A percentile compares a stretch with the other conserved stretches of the same genome.
phyloP scores from a whole-genome alignment of 2,329 filamentous ascomycete species.

The Fusarium albidum region DNA sequence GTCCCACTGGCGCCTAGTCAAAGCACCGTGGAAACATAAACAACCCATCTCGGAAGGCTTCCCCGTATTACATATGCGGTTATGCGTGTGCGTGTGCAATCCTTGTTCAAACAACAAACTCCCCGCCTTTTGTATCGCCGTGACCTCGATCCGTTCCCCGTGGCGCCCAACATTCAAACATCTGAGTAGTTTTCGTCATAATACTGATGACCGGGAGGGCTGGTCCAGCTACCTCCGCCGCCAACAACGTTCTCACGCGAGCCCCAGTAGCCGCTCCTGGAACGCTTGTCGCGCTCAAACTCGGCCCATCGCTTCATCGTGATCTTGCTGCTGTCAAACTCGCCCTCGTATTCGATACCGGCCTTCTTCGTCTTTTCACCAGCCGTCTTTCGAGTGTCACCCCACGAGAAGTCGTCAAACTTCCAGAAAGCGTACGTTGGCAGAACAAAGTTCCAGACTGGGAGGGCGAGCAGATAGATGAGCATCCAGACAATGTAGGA shows the following conservation, averaged over 20 bases:
- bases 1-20: slow-evolving; percentile 16
- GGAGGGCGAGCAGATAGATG: slow-evolving; percentile 91
- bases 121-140: slow-evolving; percentile 31
- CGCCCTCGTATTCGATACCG: slow-evolving; percentile 87
- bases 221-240: slow-evolving; percentile 53
- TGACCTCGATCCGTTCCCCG: slow-evolving; percentile 21
- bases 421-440: slow-evolving; percentile 98
- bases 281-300: slow-evolving; percentile 77
- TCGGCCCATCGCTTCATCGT: slow-evolving; percentile 99
- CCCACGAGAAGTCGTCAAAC: slow-evolving; percentile 99
- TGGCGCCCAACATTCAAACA: slow-evolving; percentile 44
- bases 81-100: slow-evolving; percentile 24
- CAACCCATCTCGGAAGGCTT: slow-evolving; percentile 21
- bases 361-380: slow-evolving; percentile 90
- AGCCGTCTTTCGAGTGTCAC: slow-evolving; percentile 94
- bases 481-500: slow-evolving; percentile 97
- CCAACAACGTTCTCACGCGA: slow-evolving; percentile 59
- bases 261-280: slow-evolving; percentile 60
- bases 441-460: slow-evolving; percentile 97
- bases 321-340: slow-evolving; percentile 98
- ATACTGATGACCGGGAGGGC: slow-evolving; percentile 54
- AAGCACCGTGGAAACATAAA: slow-evolving; percentile 32
- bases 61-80: slow-evolving; percentile 38
- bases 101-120: slow-evolving; percentile 35
- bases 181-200: slow-evolving; percentile 66